Percentiles rank a stretch among this genome's conserved stretches.
Evolutionary conservation across 441 rosid species (phyloP).

Genomic region (Erysimum cheiri): DNA sequence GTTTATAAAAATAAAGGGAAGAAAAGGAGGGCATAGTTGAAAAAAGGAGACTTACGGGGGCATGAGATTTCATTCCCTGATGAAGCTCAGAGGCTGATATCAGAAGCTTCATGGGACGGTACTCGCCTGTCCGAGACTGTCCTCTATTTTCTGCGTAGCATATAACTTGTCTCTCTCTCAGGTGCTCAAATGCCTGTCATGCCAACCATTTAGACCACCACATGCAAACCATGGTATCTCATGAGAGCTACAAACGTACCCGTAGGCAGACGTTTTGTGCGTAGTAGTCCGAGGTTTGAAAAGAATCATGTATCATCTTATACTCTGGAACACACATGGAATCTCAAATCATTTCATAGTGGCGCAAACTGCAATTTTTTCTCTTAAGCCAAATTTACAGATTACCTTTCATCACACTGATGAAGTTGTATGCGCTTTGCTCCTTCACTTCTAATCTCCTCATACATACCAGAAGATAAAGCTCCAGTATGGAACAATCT

Average conservation of each 20-base stretch:
- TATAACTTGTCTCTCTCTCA: conserved; percentile 68
- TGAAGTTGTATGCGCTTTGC: conserved; percentile 84
- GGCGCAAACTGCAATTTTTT: background rate
- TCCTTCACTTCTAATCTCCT: conserved; percentile 88
- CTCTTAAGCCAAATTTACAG: conserved; percentile 27
- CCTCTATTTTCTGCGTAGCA: conserved; percentile 75
- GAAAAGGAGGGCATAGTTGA: conserved; percentile 8
- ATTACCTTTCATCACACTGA: conserved; percentile 86
- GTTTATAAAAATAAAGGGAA: conserved; percentile 9
- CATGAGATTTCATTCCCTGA: conserved; percentile 77
- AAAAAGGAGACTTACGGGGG: conserved; percentile 70
- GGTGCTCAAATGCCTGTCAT: conserved; percentile 88
- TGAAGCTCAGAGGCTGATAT: conserved; percentile 72
- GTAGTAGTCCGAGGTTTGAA: conserved; percentile 80
- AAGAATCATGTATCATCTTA: conserved; percentile 77
- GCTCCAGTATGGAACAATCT: conserved; percentile 95
- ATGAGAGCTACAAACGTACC: conserved; percentile 56
- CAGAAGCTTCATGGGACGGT: conserved; percentile 77
- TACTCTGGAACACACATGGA: conserved; percentile 66
- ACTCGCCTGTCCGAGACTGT: conserved; percentile 72
- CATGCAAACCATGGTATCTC: conserved; percentile 23
- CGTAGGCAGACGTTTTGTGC: conserved; percentile 65
- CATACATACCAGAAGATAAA: conserved; percentile 87
- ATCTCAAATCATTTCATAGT: conserved; percentile 14
- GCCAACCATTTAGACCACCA: conserved; percentile 35